Base-by-base conservation (phyloP, 352 stramenopile species). In the Pythium rishiriense region DNA sequence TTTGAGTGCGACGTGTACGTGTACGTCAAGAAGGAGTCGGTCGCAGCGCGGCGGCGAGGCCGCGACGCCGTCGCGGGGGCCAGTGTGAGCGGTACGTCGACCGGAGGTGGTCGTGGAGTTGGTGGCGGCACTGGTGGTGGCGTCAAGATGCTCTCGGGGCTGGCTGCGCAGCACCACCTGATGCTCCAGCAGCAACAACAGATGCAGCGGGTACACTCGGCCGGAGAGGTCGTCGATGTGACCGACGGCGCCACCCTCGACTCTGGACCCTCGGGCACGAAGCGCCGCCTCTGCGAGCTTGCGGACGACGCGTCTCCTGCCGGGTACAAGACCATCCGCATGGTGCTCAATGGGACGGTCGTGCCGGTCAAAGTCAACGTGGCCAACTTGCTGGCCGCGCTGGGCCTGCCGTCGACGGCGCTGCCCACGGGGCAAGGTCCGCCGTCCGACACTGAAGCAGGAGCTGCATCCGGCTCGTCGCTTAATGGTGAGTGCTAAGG, bases 1-100 rank as follows among this genome's bases (percentile, higher is more conserved):
- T 91, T 90, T 58, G 76, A 88, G 62, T 93, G 81, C 63, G 82
- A 88, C 28, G 70, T 91, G 42, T 77, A 89, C 66, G 84, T 79
- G 47, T 93, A 89, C 55, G 83, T 93, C 21, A 79, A 78, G 53
- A 91, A 91, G 52, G 72, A 86, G 25, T 62, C 57, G 41, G 47
- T 46, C 11, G 52, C 66, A 21, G 61, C 51, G 10, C 54, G 57
- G 14, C 55, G 61, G 12, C n/a, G 19, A 19, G 33, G 5, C 2
- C 35, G 22, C 24, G 26, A 17, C 37, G 28, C 21, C 21, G 26
- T 19, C 12, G 35, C 35, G 5, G 11, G 7, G 5, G 35, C 35
- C 7, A 10, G 7, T 17, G 35, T 14, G 9, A 42, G n/a, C n/a
- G n/a, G n/a, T n/a, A n/a, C n/a, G n/a, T n/a, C n/a, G n/a, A n/a